A percentile compares a stretch with the other conserved stretches of the same genome.
Conservation (phyloP, 1,284 basidiomycete genomes). For the Volvariella volvacea region DNA sequence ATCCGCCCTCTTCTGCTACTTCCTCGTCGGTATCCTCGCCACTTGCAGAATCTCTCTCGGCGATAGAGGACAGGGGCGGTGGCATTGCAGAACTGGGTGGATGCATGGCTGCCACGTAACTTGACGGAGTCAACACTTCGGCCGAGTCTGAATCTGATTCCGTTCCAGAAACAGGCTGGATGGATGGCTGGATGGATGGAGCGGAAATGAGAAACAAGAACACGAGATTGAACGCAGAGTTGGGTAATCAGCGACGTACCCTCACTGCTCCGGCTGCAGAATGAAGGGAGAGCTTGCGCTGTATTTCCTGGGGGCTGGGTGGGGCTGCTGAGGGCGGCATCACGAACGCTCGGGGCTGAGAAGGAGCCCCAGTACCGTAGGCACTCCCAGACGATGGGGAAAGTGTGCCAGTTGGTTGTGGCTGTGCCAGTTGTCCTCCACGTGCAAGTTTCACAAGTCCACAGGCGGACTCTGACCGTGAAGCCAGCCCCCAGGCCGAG, state of each 20-base stretch:
- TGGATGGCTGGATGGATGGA: slow-evolving; percentile 17
- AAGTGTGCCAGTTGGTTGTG: background rate
- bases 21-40: slow-evolving; percentile 74
- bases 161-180: slow-evolving; percentile 56
- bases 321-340: slow-evolving; percentile 56
- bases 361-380: background rate
- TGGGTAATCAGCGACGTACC: slow-evolving; percentile 23
- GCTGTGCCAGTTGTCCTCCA: too few relatives aligned
- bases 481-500: too few relatives aligned
- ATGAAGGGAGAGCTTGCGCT: slow-evolving; percentile 80
- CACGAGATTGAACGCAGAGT: slow-evolving; percentile 6
- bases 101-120: slow-evolving; percentile 22
- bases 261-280: slow-evolving; percentile 43
- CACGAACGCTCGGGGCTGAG: background rate
- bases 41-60: slow-evolving; percentile 61
- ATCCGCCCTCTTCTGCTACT: slow-evolving; percentile 62
- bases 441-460: too few relatives aligned
- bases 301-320: slow-evolving; percentile 80
- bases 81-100: slow-evolving; percentile 30
- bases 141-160: slow-evolving; percentile 86
- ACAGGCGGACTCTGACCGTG: too few relatives aligned
- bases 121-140: slow-evolving; percentile 38
- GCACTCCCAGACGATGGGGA: background rate
- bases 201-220: slow-evolving; percentile 14
- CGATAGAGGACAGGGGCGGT: slow-evolving; percentile 66